Percentiles rank a stretch among this genome's conserved stretches.
phyloP scores from a whole-genome alignment of 1,284 basidiomycete genomes.

The Malassezia dermatis region DNA sequence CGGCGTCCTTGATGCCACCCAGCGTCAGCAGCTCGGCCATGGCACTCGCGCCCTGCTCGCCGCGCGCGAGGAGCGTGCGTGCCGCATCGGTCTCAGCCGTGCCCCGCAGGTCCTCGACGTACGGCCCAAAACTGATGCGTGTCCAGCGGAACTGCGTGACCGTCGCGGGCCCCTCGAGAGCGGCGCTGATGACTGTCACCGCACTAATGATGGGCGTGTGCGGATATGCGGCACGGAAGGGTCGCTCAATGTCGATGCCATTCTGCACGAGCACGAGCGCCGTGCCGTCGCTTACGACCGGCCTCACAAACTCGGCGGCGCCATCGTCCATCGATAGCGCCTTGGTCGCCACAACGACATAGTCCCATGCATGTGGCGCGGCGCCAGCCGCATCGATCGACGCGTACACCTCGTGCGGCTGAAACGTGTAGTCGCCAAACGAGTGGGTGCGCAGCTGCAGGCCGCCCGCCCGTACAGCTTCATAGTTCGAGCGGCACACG shows the following conservation, averaged over 20 bases:
- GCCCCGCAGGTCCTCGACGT: slow-evolving; percentile 29
- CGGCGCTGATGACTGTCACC: slow-evolving; percentile 50
- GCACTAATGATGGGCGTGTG: slow-evolving; percentile 48
- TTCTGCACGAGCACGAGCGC: slow-evolving; percentile 51
- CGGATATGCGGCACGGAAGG: slow-evolving; percentile 46
- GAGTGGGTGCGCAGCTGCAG: slow-evolving; percentile 48
- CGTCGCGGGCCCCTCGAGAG: slow-evolving; percentile 47
- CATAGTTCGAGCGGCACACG: slow-evolving; percentile 51
- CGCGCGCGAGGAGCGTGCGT: slow-evolving; percentile 7
- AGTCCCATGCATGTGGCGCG: slow-evolving; percentile 42
- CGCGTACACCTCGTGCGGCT: slow-evolving; percentile 46
- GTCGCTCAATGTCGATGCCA: slow-evolving; percentile 50
- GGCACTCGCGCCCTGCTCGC: slow-evolving; percentile 14
- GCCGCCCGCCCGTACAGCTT: slow-evolving; percentile 43
- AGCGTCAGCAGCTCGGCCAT: slow-evolving; percentile 42
- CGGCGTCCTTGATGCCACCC: slow-evolving; percentile 50
- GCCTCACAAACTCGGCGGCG: slow-evolving; percentile 41
- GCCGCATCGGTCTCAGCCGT: slow-evolving; percentile 15
- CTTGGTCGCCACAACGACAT: slow-evolving; percentile 51
- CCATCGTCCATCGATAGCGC: slow-evolving; percentile 44
- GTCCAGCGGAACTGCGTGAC: slow-evolving; percentile 51
- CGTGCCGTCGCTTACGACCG: slow-evolving; percentile 32
- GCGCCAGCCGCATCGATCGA: slow-evolving; percentile 30
- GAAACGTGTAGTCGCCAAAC: slow-evolving; percentile 50
- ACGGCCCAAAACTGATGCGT: slow-evolving; percentile 50